phyloP scores from a whole-genome alignment of 78 protist species.

The Chrysochromulina tobinii region DNA sequence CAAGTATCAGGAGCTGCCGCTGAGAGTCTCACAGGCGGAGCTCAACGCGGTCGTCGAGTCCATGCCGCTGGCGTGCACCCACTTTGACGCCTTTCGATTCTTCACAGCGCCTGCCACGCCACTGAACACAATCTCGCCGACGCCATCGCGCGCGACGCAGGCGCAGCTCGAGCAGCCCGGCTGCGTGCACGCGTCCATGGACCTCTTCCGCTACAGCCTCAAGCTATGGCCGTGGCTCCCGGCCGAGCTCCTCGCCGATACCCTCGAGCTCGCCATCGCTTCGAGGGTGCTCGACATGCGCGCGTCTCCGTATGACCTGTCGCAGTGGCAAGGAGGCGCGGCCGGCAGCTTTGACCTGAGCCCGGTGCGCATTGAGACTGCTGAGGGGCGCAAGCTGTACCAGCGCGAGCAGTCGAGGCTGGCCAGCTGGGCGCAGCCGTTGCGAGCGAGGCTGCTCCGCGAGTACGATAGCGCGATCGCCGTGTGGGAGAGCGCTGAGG shows the following conservation, averaged over 20 bases:
- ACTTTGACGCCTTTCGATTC: slow-evolving; percentile 39
- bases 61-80: not conserved
- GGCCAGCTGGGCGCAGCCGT: not conserved
- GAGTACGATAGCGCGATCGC: not conserved
- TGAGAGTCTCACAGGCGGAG: not conserved
- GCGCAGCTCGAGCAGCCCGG: slow-evolving; percentile 12
- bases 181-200: slow-evolving; percentile 38
- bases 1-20: not conserved
- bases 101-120: not conserved
- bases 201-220: not conserved
- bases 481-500: no score
- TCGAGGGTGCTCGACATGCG: slow-evolving; percentile 31
- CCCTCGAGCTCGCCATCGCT: not conserved
- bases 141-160: not conserved
- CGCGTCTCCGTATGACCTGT: slow-evolving; percentile 29
- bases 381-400: not conserved
- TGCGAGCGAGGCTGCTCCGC: not conserved
- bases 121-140: not conserved
- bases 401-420: not conserved
- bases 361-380: slow-evolving; percentile 13
- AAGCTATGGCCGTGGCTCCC: slow-evolving; percentile 4
- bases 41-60: slow-evolving; percentile 9
- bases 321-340: not conserved
- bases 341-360: not conserved
- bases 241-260: not conserved